These are phyloP conservation scores for Ceriops zippeliana DNA, from an alignment of 345 rosid genomes.

Conservation along the genomic window DNA sequence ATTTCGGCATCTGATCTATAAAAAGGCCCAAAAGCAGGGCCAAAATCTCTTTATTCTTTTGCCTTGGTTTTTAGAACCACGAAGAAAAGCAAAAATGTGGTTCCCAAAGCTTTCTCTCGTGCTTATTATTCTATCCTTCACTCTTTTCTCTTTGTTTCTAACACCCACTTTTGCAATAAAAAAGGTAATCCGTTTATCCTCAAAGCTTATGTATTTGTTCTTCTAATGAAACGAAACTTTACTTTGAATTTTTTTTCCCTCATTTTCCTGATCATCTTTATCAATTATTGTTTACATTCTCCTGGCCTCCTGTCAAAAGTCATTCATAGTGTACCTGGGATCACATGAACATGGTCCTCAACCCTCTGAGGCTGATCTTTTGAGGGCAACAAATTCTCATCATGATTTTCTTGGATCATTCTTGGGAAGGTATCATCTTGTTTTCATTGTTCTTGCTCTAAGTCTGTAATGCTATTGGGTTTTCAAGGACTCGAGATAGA, in stretches of 20 bases:
- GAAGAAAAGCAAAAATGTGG: background rate
- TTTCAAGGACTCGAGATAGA: background rate
- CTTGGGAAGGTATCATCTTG: conserved; percentile 28
- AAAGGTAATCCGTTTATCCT: background rate
- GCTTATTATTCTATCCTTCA: background rate
- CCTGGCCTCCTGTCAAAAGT: conserved; percentile 10
- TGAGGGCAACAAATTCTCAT: conserved; percentile 21
- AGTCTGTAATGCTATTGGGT: too few relatives aligned
- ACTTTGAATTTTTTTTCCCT: background rate
- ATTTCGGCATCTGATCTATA: too few relatives aligned
- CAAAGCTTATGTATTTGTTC: background rate
- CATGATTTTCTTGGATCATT: conserved; percentile 29
- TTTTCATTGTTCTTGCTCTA: background rate
- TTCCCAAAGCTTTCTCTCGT: background rate
- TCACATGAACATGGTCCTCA: conserved; percentile 21
- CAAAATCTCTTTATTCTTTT: too few relatives aligned
- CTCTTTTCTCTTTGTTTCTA: background rate
- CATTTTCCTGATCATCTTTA: background rate
- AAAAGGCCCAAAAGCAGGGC: too few relatives aligned
- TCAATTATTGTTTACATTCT: background rate
- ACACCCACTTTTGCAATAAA: background rate
- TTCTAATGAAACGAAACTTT: background rate
- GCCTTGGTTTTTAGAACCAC: too few relatives aligned
- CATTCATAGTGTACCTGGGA: conserved; percentile 39
- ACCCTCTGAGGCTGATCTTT: conserved; percentile 7